Base-by-base conservation (phyloP, 441 rosid genomes). In the Populus tomentosa region DNA sequence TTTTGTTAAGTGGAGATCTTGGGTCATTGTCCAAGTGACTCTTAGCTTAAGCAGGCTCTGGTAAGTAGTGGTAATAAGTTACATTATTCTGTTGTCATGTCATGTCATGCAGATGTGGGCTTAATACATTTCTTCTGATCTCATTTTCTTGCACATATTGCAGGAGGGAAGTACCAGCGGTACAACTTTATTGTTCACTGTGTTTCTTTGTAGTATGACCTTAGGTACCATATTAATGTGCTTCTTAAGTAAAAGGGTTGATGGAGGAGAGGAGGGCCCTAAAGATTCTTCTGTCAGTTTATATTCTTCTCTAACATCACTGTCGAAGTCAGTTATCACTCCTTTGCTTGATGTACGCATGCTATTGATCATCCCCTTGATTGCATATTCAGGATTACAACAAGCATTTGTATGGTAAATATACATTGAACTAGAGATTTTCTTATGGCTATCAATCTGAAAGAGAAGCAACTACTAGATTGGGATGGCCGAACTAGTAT, bases 401-500 rank as follows among this genome's bases (percentile, higher is more conserved):
- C 97, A 93, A 82, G 97, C 99, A 83, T 94, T 93, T 87, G 97
- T 92, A 35, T 93, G 99, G 99, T 93, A 79, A 86, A 23, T 75
- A 50, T 76, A 67, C 40, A 30, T 74, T 75, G 13, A 32, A 64
- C 78, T 62, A 66, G 50, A 56, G 8, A 20, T 40, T 62, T 61
- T 30, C 46, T 70, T 21, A 20, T 56, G 77, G 76, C 75, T 81
- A n/a, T 72, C 76, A 75, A 3, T 69, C 61, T 20, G 26, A 66
- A n/a, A 36, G 67, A 70, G 67, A 70, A 77, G 30, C 65, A 63
- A 42, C 13, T 5, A 11, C 36, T 71, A 6, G 66, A 33, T 40
- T 20, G 20, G 26, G 36, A 7, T 28, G 63, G 62, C 28, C 26
- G 30, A 20, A 36, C 53, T 9, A 42, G 36, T 21, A 5, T 53